Percentiles rank a stretch among this genome's conserved stretches.
Evolutionary conservation across 257 asterid species (phyloP).

Genomic region (Solanum rostratum): DNA sequence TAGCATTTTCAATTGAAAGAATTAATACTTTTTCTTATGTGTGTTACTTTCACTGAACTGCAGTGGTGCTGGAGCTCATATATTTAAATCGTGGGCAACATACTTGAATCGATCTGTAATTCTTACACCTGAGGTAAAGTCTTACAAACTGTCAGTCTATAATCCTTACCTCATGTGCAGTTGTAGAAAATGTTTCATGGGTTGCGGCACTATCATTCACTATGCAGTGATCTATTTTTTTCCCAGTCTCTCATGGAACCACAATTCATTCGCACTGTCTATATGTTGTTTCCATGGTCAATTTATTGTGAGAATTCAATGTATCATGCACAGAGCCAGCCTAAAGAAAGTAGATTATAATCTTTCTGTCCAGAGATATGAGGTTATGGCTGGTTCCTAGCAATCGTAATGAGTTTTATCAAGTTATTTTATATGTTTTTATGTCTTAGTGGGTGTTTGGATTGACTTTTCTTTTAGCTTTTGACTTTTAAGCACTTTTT

Average conservation of each 20-base stretch:
- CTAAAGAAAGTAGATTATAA: background rate
- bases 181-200: background rate
- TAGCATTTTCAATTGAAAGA: background rate
- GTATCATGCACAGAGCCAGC: background rate
- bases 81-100: conserved; percentile 90
- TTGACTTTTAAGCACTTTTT: no score
- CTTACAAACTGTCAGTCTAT: background rate
- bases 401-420: background rate
- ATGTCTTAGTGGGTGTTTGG: background rate
- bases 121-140: conserved; percentile 87
- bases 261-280: background rate
- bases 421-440: background rate
- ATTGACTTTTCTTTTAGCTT: no score
- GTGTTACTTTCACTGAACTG: conserved; percentile 4
- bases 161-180: background rate
- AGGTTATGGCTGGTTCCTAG: background rate
- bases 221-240: background rate
- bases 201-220: background rate
- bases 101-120: conserved; percentile 81
- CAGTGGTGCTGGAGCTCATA: conserved; percentile 99
- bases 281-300: background rate
- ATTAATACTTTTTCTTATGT: background rate
- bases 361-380: background rate
- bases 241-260: background rate
- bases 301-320: background rate